These are phyloP conservation scores for Aspergillus homomorphus DNA, from an alignment of 495 filamentous ascomycete genomes.

Conservation along the genomic window DNA sequence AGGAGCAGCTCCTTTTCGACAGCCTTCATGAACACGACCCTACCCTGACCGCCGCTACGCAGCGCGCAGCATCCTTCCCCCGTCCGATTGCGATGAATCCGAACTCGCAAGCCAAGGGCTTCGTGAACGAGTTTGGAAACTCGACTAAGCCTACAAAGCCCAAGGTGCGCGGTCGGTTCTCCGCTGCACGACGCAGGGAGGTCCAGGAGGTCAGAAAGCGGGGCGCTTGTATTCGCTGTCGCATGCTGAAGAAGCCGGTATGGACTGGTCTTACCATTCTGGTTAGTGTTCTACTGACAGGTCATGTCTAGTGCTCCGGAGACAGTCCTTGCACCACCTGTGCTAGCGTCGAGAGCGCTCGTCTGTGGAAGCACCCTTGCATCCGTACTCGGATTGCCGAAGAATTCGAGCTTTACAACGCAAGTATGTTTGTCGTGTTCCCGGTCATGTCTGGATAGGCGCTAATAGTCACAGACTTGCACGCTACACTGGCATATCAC, in stretches of 20 bases:
- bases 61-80: conserved; percentile 47
- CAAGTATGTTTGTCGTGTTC: conserved; percentile 39
- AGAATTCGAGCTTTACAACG: conserved; percentile 68
- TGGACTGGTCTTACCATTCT: conserved; percentile 9
- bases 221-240: conserved; percentile 82
- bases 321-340: conserved; percentile 83
- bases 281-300: conserved; percentile 7
- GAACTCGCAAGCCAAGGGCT: conserved; percentile 52
- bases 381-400: conserved; percentile 72
- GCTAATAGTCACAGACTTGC: conserved; percentile 47
- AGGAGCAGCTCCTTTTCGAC: conserved; percentile 47
- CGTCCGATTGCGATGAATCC: conserved; percentile 56
- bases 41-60: conserved; percentile 43
- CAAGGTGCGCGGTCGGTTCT: conserved; percentile 67
- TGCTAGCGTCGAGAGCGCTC: conserved; percentile 68
- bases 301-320: conserved; percentile 57
- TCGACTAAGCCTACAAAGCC: conserved; percentile 50
- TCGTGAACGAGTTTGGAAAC: conserved; percentile 55
- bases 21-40: conserved; percentile 47
- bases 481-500: conserved; percentile 64
- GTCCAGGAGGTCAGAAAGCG: conserved; percentile 77
- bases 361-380: conserved; percentile 78
- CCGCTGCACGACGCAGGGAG: conserved; percentile 64
- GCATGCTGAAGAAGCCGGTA: conserved; percentile 79
- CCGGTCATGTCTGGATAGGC: not conserved